Percentiles rank a stretch among this genome's conserved stretches.
Evolutionary conservation across 345 rosid genomes (phyloP).

Genomic region (Capsella bursapastoris): DNA sequence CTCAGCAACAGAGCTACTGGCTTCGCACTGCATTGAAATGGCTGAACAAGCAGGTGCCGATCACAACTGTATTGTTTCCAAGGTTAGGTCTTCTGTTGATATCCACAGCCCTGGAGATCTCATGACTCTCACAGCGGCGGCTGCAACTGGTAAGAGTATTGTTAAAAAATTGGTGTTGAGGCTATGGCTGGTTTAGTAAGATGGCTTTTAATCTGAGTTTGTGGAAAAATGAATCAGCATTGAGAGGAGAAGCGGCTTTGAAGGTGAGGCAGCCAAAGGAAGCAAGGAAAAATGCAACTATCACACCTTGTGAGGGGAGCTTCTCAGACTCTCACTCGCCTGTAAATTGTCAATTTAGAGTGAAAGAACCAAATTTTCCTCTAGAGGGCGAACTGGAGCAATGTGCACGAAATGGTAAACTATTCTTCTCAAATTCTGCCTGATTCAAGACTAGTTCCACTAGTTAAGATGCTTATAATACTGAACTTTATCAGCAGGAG

Average conservation of each 20-base stretch:
- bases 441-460: constrained; percentile 4
- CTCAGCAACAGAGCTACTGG: constrained; percentile 86
- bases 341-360: constrained; percentile 38
- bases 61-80: constrained; percentile 58
- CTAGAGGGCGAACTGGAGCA: constrained; percentile 35
- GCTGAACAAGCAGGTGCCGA: constrained; percentile 87
- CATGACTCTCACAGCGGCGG: constrained; percentile 86
- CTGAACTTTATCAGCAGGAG: constrained; percentile 16
- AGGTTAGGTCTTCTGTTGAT: constrained; percentile 75
- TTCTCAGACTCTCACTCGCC: constrained; percentile 49
- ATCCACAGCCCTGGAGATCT: constrained; percentile 82
- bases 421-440: constrained; percentile 4
- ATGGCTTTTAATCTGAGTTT: background rate
- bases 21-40: constrained; percentile 83
- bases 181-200: constrained; percentile 8
- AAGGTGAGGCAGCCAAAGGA: constrained; percentile 72
- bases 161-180: background rate
- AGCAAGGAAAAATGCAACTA: constrained; percentile 75
- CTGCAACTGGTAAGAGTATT: constrained; percentile 67
- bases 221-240: constrained; percentile 48
- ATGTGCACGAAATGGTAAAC: constrained; percentile 35
- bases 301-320: constrained; percentile 69
- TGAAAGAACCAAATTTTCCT: constrained; percentile 13
- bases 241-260: constrained; percentile 79
- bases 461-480: constrained; percentile 19